Percentiles rank a stretch among this genome's conserved stretches.
phyloP scores from a whole-genome alignment of 352 stramenopile species.

The Blastocystis sp. region DNA sequence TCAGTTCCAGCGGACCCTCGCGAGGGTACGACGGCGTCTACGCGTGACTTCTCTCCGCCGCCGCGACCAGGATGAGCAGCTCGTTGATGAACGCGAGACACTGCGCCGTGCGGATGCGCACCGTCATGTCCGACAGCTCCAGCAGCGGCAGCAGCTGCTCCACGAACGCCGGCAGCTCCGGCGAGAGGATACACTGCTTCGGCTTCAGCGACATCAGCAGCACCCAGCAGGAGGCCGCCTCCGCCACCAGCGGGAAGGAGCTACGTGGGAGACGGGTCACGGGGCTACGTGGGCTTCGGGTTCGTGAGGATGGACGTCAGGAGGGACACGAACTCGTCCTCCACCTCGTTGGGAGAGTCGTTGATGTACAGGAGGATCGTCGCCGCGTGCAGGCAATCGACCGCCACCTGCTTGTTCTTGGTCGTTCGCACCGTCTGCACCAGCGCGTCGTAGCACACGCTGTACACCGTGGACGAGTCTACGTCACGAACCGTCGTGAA shows the following conservation, averaged over 20 bases:
- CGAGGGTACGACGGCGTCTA: background rate
- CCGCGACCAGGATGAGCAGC: background rate
- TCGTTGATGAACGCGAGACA: constrained; percentile 40
- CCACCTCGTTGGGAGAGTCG: constrained; percentile 53
- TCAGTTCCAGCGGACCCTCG: background rate
- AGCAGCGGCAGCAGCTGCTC: background rate
- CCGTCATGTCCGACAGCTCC: background rate
- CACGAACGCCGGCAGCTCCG: background rate
- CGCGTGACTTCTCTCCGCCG: background rate
- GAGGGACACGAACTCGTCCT: constrained; percentile 39
- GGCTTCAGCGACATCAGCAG: constrained; percentile 44
- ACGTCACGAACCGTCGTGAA: background rate
- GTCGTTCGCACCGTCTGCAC: background rate
- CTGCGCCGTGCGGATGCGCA: constrained; percentile 1
- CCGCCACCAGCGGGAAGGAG: constrained; percentile 27
- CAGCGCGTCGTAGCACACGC: background rate
- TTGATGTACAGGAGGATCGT: constrained; percentile 47
- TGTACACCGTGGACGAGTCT: constrained; percentile 14
- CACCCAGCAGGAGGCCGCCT: constrained; percentile 39
- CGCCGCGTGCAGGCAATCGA: background rate
- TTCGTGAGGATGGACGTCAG: background rate
- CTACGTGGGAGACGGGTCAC: background rate
- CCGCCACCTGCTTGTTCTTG: constrained; percentile 3
- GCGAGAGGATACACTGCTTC: constrained; percentile 45
- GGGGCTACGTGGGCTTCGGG: background rate